Conservation (phyloP, 1,284 basidiomycete genomes). For the Trametes pubescens region DNA sequence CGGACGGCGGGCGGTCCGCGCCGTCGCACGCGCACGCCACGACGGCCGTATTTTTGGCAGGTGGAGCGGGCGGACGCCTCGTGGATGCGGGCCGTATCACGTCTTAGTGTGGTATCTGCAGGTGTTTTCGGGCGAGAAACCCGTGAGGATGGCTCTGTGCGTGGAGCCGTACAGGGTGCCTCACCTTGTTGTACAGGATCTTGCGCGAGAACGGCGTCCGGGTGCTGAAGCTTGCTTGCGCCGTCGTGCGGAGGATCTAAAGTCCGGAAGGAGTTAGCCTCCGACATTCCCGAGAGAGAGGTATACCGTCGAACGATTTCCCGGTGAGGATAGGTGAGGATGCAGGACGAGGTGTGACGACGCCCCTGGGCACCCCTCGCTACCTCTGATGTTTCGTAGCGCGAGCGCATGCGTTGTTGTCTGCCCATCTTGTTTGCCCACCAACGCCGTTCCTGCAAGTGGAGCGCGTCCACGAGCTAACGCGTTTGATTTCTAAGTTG, state of each 20-base stretch:
- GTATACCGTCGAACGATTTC: too few relatives aligned
- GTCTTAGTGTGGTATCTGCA: too few relatives aligned
- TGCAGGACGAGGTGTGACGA: neutral
- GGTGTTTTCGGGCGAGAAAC: too few relatives aligned
- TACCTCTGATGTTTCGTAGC: neutral
- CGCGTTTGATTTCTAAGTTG: neutral
- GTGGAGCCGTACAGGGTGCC: too few relatives aligned
- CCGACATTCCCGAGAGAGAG: neutral
- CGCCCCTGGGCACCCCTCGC: slow-evolving; percentile 1
- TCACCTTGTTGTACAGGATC: too few relatives aligned
- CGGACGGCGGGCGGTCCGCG: slow-evolving; percentile 2
- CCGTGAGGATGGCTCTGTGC: too few relatives aligned
- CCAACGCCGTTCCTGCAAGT: neutral
- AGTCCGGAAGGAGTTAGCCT: too few relatives aligned
- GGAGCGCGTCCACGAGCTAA: neutral
- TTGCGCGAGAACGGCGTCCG: too few relatives aligned
- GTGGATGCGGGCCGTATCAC: neutral
- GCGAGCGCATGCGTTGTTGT: slow-evolving; percentile 3
- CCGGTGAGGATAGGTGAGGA: too few relatives aligned
- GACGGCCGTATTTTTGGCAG: slow-evolving; percentile 2
- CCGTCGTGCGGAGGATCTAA: too few relatives aligned
- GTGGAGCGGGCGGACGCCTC: neutral
- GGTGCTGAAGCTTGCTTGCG: too few relatives aligned
- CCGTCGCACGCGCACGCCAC: slow-evolving; percentile 8
- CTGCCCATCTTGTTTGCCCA: neutral